phyloP scores from a whole-genome alignment of 1,284 basidiomycete species.

The Ceratobasidium sp. region DNA sequence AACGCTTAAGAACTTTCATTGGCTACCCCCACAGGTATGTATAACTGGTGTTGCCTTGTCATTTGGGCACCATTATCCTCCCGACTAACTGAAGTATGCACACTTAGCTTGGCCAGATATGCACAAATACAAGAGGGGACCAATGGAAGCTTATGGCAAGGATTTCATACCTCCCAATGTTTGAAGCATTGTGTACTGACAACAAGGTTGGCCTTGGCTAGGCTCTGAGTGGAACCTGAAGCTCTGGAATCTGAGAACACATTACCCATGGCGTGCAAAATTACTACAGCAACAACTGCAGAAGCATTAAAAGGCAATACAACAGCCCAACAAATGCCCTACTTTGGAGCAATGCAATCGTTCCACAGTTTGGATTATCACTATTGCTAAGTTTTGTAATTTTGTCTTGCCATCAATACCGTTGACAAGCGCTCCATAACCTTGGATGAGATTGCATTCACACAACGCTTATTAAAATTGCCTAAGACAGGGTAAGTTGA shows the following conservation, averaged over 20 bases:
- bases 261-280: not conserved
- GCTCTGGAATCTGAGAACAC: not conserved
- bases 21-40: conserved; percentile 2
- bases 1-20: not conserved
- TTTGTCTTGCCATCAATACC: conserved; percentile 1
- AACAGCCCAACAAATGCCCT: not conserved
- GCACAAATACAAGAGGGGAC: not conserved
- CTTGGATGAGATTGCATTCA: not conserved
- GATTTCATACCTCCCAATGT: not conserved
- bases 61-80: not conserved
- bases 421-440: conserved; percentile 1
- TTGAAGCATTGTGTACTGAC: not conserved
- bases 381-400: not conserved
- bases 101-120: conserved; percentile 3
- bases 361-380: not conserved
- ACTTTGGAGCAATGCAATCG: not conserved
- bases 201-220: not conserved
- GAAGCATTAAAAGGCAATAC: not conserved
- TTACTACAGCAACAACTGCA: not conserved
- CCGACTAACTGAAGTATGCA: not conserved
- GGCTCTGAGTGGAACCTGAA: not conserved
- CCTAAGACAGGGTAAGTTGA: not conserved
- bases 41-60: not conserved
- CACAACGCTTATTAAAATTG: not conserved
- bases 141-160: not conserved